Evolutionary conservation across 176 grass and related monocot species (phyloP).

Genomic region (Chrysopogon serrulatus): DNA sequence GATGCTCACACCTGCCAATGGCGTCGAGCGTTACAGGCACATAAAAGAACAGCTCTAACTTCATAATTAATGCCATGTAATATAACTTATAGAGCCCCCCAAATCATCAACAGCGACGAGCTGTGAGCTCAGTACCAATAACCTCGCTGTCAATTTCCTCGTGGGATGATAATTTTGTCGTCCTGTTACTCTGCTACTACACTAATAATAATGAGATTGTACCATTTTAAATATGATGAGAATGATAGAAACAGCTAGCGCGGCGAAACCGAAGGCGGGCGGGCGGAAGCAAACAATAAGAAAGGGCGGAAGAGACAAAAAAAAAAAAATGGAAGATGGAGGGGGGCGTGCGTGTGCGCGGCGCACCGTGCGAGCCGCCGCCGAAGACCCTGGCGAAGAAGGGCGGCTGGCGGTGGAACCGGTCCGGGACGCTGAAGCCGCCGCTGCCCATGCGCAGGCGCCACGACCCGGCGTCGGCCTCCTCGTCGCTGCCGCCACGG

Average conservation of each 20-base stretch:
- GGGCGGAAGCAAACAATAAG: background rate
- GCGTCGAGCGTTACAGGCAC: too few relatives aligned
- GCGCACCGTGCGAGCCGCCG: constrained; percentile 14
- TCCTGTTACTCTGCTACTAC: background rate
- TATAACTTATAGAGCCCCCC: background rate
- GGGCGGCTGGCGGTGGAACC: constrained; percentile 27
- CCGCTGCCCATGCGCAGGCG: constrained; percentile 37
- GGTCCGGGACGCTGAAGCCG: constrained; percentile 31
- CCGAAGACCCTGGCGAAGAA: constrained; percentile 40
- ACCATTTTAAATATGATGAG: too few relatives aligned
- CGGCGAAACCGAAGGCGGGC: background rate
- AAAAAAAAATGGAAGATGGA: background rate
- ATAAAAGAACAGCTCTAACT: background rate
- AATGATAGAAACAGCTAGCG: background rate
- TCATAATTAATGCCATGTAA: background rate
- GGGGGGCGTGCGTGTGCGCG: background rate
- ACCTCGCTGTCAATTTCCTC: background rate
- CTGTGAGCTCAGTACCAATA: background rate
- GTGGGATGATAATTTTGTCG: background rate
- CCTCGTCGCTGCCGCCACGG: background rate
- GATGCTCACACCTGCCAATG: background rate
- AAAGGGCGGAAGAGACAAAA: background rate
- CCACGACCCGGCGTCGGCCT: background rate
- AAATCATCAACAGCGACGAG: background rate
- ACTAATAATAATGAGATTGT: background rate